A percentile compares a stretch with the other conserved stretches of the same genome.
phyloP scores from a whole-genome alignment of 2,329 filamentous ascomycete species.

The Penicillium paneum region DNA sequence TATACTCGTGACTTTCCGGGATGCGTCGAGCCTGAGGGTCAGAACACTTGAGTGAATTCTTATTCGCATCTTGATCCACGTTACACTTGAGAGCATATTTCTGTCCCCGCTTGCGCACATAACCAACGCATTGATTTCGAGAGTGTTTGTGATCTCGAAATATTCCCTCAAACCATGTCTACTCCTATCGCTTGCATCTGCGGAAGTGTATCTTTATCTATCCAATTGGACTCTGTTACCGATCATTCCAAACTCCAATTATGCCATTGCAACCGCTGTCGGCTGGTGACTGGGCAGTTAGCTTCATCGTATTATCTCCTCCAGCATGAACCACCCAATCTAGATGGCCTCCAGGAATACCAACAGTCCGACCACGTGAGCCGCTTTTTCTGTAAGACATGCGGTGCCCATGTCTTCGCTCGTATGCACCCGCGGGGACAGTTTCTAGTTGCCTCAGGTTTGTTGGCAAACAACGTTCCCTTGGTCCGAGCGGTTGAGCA shows the following conservation, averaged over 20 bases:
- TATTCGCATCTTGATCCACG: background rate
- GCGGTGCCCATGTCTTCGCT: conserved; percentile 47
- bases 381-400: conserved; percentile 51
- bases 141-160: background rate
- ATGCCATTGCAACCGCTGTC: conserved; percentile 54
- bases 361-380: conserved; percentile 42
- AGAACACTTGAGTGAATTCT: background rate
- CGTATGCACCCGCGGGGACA: conserved; percentile 22
- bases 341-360: conserved; percentile 44
- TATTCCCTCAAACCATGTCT: conserved; percentile 9
- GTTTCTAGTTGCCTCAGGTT: conserved; percentile 36
- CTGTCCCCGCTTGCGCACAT: conserved; percentile 27
- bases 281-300: conserved; percentile 48
- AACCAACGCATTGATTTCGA: conserved; percentile 11
- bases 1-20: conserved; percentile 26
- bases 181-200: conserved; percentile 32
- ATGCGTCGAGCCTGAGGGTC: background rate
- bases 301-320: conserved; percentile 46
- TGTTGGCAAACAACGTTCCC: conserved; percentile 21
- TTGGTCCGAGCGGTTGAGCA: conserved; percentile 25
- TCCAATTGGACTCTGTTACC: conserved; percentile 22
- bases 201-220: conserved; percentile 21
- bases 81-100: conserved; percentile 23
- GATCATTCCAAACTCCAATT: conserved; percentile 33
- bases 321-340: conserved; percentile 31